Evolutionary conservation across 2,329 filamentous ascomycete species (phyloP).

Genomic region (Colletotrichum karsti): DNA sequence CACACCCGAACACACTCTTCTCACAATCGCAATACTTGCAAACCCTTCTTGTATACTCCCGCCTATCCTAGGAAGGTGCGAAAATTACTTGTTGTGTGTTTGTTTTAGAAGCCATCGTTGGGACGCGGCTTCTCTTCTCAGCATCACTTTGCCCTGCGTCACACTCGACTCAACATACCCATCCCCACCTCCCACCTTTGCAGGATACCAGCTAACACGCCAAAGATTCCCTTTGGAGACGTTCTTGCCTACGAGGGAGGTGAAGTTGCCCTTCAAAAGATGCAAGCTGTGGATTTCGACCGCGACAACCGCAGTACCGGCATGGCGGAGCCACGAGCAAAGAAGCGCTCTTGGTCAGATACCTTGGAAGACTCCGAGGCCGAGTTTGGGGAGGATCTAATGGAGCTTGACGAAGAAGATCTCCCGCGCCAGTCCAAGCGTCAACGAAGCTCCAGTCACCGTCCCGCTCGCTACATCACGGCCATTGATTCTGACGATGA

Average conservation of each 20-base stretch:
- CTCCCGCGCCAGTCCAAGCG: background rate
- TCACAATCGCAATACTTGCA: too few species aligned
- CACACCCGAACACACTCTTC: too few species aligned
- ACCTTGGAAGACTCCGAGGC: background rate
- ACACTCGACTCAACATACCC: too few species aligned
- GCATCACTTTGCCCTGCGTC: too few species aligned
- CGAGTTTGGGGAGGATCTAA: background rate
- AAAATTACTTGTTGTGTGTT: too few species aligned
- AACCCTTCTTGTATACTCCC: too few species aligned
- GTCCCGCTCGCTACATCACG: background rate
- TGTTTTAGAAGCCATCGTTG: too few species aligned
- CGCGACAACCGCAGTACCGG: background rate
- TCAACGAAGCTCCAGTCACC: background rate
- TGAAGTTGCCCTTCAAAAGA: constrained; percentile 4
- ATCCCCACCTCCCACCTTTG: too few species aligned
- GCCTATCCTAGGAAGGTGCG: too few species aligned
- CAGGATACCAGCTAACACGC: background rate
- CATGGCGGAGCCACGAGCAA: background rate
- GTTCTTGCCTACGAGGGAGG: constrained; percentile 7
- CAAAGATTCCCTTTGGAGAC: constrained; percentile 18
- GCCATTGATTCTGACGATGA: constrained; percentile 15
- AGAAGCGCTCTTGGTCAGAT: constrained; percentile 16
- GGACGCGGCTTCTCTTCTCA: too few species aligned
- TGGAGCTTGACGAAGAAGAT: constrained; percentile 15
- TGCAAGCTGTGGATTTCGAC: background rate